Base-by-base conservation (phyloP, 2,329 filamentous ascomycete species). In the Didymella lethalis region DNA sequence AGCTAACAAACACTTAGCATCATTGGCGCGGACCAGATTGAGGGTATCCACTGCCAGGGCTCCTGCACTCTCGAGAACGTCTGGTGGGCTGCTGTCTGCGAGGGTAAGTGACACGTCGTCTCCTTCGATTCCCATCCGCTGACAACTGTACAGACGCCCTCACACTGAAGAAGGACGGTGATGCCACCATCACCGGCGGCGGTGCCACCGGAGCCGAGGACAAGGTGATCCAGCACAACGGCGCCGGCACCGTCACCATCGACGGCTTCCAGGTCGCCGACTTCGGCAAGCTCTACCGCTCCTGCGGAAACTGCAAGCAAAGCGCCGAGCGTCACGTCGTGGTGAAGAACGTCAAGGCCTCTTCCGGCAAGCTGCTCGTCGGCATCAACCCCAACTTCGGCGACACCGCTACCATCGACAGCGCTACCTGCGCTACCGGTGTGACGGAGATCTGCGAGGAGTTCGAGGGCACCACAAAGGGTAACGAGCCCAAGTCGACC, bases 341-440 rank as follows among this genome's bases (percentile, higher is more conserved):
- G 52, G 72, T 83, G 49, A 69, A 79, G 64, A 77, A 77, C 63
- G 70, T 80, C 52, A 73, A 71, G 26, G 78, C 77, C 48, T 76
- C 76, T 56, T 68, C 71, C 34, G 68, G 74, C 52, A 80, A 81
- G 48, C 67, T 72, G 44, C 74, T 81, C 31, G 79, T 75, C 61
- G 80, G 81, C 46, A 82, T 83, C 69, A 83, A 83, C 75, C 75
- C 75, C 54, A 84, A 83, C 76, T 83, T 79, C 60, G 80, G 80
- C 29, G 80, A 82, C 66, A 81, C 77, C 1, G 79, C 79, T 48
- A 78, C 68, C 57, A 71, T 76, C 57, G 56, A 59, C 50, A 52
- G 62, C 51, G 56, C 60, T 36, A 66, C 64, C 31, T 67, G 68
- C 55, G 59, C 61, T 36, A 54, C 57, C n/a, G 41, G 26, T 25